Conservation (phyloP, 257 asterid species). For the Solanum gandarillasii region DNA sequence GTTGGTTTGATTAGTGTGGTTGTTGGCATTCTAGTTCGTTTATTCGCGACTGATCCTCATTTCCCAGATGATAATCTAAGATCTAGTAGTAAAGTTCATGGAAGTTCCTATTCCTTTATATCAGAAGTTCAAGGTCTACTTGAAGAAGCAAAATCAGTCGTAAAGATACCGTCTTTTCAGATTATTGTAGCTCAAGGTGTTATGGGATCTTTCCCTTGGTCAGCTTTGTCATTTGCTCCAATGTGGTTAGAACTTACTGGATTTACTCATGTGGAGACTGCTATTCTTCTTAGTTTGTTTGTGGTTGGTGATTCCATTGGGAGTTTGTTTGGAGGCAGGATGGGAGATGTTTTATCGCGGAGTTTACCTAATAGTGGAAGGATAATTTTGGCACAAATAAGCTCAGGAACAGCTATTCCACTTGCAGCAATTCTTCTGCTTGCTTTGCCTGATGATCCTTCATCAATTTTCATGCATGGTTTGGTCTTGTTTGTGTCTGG, state of each 20-base stretch:
- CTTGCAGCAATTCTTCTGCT: slow-evolving; percentile 59
- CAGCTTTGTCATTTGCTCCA: slow-evolving; percentile 80
- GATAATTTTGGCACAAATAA: slow-evolving; percentile 61
- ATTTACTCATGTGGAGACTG: slow-evolving; percentile 55
- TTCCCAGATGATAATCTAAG: slow-evolving; percentile 20
- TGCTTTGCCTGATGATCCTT: slow-evolving; percentile 40
- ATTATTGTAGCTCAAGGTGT: slow-evolving; percentile 80
- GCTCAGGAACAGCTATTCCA: slow-evolving; percentile 71
- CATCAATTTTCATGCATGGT: slow-evolving; percentile 34
- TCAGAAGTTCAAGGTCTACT: slow-evolving; percentile 35
- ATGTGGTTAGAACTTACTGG: slow-evolving; percentile 87
- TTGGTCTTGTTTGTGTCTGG: slow-evolving; percentile 51
- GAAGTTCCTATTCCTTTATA: slow-evolving; percentile 28
- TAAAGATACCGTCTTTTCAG: slow-evolving; percentile 59
- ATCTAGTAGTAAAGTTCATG: slow-evolving; percentile 6
- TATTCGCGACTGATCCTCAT: slow-evolving; percentile 70
- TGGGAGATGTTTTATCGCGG: slow-evolving; percentile 63
- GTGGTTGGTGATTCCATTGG: slow-evolving; percentile 57
- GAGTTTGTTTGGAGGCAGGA: slow-evolving; percentile 65
- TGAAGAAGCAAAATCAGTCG: slow-evolving; percentile 53
- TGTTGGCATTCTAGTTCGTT: slow-evolving; percentile 54
- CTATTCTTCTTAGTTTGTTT: slow-evolving; percentile 39
- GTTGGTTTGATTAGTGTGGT: slow-evolving; percentile 56
- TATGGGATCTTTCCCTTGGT: slow-evolving; percentile 80
- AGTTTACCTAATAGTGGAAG: slow-evolving; percentile 64